Evolutionary conservation across 2,329 filamentous ascomycete genomes (phyloP), one percentile per base, ranked within the genome.

Genomic region (Dichotomopilus funicola): DNA sequence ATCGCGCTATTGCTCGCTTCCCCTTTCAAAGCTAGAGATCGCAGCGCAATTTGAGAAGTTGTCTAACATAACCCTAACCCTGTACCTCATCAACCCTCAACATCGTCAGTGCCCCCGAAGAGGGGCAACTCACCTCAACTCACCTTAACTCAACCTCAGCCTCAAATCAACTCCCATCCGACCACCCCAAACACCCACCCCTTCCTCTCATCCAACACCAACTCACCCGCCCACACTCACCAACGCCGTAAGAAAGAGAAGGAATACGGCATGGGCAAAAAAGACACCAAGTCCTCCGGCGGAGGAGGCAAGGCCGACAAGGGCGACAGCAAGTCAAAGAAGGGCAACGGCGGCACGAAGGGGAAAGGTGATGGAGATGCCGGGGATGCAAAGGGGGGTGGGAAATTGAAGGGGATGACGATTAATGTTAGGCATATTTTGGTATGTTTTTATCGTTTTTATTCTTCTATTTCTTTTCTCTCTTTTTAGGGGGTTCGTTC

Each of bases 341-440:
- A 72, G 54, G 64, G 63, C 41, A 65, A 61, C 13, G 64, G 57
- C 6, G 47, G 64, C 65, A 70, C 69, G 56, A 58, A 53, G 36
- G 62, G 61, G 41, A 63, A 61, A 19, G 68, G 60, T 37, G 59
- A 54, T 27, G 60, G 48, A n/a, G 60, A 54, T n/a, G 61, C 58
- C 47, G 46, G n/a, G 38, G 58, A 59, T 12, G 60, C 59, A 44
- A 64, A 64, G 48, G 56, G 44, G 5, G 45, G 43, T 2, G 9
- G 13, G 34, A 59, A 59, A 51, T 11, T 56, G 55, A 87, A 85
- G 66, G 78, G 82, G 31, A 85, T 83, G 64, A 77, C 77, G 56
- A 87, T 90, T 72, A 88, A 89, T 65, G 85, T 87, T 51, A 80
- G 87, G 42, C 87, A 91, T 69, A 89, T 90, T 57, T 70, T 88